A percentile compares a stretch with the other conserved stretches of the same genome.
phyloP scores from a whole-genome alignment of 768 basidiomycete species.

The Rhodotorula diobovata region DNA sequence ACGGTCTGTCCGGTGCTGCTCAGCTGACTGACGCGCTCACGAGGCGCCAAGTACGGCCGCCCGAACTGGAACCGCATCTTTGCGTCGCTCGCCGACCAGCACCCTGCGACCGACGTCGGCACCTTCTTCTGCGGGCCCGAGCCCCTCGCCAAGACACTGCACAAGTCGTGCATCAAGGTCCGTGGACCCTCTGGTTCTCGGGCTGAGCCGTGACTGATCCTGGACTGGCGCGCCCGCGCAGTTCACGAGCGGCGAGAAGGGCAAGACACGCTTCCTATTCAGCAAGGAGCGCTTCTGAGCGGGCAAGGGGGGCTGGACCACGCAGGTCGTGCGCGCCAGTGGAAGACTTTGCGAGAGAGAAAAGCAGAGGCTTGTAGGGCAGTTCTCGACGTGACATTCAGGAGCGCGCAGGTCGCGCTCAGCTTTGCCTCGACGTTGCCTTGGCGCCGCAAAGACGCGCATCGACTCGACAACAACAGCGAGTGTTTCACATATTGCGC shows the following conservation, averaged over 20 bases:
- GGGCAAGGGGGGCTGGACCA: neutral
- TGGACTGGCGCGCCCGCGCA: neutral
- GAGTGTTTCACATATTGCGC: conserved; percentile 27
- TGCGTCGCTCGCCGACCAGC: conserved; percentile 67
- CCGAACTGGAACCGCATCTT: conserved; percentile 46
- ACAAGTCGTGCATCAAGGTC: conserved; percentile 69
- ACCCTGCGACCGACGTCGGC: conserved; percentile 67
- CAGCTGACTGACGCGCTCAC: conserved; percentile 45
- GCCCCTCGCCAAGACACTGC: conserved; percentile 51
- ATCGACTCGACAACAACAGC: no score
- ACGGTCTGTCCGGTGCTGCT: no score
- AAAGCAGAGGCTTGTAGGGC: no score
- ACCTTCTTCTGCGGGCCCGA: conserved; percentile 70
- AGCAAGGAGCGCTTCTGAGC: conserved; percentile 56
- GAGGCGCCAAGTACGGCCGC: conserved; percentile 25
- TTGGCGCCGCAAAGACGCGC: no score
- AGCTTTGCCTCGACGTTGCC: no score
- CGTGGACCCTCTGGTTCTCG: neutral
- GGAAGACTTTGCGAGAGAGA: neutral
- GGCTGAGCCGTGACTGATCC: no score
- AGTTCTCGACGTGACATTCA: no score
- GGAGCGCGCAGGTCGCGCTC: no score
- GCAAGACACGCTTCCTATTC: conserved; percentile 74
- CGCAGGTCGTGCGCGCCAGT: neutral
- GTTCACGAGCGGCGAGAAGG: conserved; percentile 67